Evolutionary conservation across 2,329 filamentous ascomycete genomes (phyloP).

Genomic region (Neopestalotiopsis clavispora): DNA sequence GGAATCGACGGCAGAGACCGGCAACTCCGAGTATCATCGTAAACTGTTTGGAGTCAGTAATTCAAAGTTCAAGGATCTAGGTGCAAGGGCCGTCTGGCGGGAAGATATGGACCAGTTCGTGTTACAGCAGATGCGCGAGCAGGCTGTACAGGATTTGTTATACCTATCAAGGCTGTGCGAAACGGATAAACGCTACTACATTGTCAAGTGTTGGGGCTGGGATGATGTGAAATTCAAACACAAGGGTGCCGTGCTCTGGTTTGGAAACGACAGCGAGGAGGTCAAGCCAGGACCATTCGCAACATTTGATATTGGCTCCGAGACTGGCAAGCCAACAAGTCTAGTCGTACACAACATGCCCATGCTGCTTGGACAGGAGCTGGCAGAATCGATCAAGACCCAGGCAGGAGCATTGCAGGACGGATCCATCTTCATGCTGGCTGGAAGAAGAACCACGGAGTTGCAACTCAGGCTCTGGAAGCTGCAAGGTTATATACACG

Average conservation of each 20-base stretch:
- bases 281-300: slow-evolving; percentile 44
- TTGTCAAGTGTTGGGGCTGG: slow-evolving; percentile 50
- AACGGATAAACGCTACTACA: slow-evolving; percentile 38
- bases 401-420: slow-evolving; percentile 40
- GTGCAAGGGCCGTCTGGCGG: slow-evolving; percentile 47
- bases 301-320: slow-evolving; percentile 46
- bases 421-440: slow-evolving; percentile 49
- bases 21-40: slow-evolving; percentile 20
- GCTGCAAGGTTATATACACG: slow-evolving; percentile 57
- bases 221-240: slow-evolving; percentile 43
- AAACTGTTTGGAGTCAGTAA: slow-evolving; percentile 21
- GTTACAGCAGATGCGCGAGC: slow-evolving; percentile 53
- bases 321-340: slow-evolving; percentile 32
- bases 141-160: slow-evolving; percentile 51
- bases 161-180: slow-evolving; percentile 40
- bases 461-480: slow-evolving; percentile 61
- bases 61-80: slow-evolving; percentile 22
- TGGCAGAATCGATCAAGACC: slow-evolving; percentile 43
- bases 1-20: neutral
- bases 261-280: slow-evolving; percentile 24
- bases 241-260: slow-evolving; percentile 54
- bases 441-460: slow-evolving; percentile 44
- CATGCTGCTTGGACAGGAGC: slow-evolving; percentile 54
- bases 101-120: slow-evolving; percentile 61
- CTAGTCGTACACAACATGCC: slow-evolving; percentile 59